phyloP scores from a whole-genome alignment of 257 asterid genomes.

The Euphrasia confusa region DNA sequence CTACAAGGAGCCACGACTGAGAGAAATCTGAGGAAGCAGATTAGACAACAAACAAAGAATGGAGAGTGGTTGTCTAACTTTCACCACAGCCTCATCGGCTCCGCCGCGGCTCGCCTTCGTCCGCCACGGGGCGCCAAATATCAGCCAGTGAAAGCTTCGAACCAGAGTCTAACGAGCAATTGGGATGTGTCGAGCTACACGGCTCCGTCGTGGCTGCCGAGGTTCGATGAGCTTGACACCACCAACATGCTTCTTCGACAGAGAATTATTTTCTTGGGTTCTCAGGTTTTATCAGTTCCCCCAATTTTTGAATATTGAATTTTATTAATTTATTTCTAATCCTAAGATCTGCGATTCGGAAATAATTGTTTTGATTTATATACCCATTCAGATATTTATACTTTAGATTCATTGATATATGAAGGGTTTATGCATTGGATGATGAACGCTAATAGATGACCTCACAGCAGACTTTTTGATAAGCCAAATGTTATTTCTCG shows the following conservation, averaged over 20 bases:
- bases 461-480: slow-evolving; percentile 75
- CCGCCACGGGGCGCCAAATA: background rate
- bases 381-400: too few relatives aligned
- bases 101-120: background rate
- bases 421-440: slow-evolving; percentile 9
- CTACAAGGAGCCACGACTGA: too few relatives aligned
- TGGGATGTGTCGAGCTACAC: slow-evolving; percentile 64
- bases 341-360: background rate
- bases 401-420: too few relatives aligned
- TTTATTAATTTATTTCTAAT: background rate
- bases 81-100: slow-evolving; percentile 2
- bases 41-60: background rate
- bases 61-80: background rate
- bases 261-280: slow-evolving; percentile 85
- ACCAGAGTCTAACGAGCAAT: slow-evolving; percentile 40
- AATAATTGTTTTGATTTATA: too few relatives aligned
- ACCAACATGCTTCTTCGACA: slow-evolving; percentile 98
- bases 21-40: too few relatives aligned
- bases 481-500: slow-evolving; percentile 80
- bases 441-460: slow-evolving; percentile 68
- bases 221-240: slow-evolving; percentile 92
- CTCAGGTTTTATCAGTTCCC: slow-evolving; percentile 42
- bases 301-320: background rate
- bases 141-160: slow-evolving; percentile 5
- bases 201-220: slow-evolving; percentile 82